Conservation (phyloP, 345 rosid species). For the Sisymbrium irio region DNA sequence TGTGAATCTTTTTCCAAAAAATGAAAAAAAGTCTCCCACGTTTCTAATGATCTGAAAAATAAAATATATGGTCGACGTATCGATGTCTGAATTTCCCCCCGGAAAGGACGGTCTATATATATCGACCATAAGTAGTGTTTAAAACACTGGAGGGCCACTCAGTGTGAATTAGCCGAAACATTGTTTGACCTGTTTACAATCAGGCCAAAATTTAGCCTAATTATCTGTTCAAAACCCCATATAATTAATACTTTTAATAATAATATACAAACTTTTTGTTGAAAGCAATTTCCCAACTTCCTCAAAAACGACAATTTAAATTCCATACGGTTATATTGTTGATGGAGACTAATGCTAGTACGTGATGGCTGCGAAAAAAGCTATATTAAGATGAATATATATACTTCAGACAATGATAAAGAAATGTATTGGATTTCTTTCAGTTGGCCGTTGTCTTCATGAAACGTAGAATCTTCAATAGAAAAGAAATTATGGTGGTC, state of each 20-base stretch:
- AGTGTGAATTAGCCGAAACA: constrained; percentile 15
- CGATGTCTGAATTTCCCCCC: background rate
- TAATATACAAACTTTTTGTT: background rate
- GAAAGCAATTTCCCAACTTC: background rate
- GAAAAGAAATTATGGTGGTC: too few relatives aligned
- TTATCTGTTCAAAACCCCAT: background rate
- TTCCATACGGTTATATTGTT: background rate
- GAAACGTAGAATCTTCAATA: background rate
- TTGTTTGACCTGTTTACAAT: background rate
- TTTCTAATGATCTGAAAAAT: background rate
- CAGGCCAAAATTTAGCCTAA: background rate
- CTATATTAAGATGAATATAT: background rate
- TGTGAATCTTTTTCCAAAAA: background rate
- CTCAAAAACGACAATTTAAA: background rate
- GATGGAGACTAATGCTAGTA: background rate
- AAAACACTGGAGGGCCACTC: constrained; percentile 1
- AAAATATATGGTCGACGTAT: background rate
- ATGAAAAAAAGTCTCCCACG: background rate
- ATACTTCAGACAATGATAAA: background rate
- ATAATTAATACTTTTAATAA: background rate
- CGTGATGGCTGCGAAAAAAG: background rate
- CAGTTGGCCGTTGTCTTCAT: background rate
- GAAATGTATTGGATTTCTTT: background rate
- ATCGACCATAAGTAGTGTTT: constrained; percentile 8
- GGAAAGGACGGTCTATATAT: background rate